Evolutionary conservation across 73 alveolate species (phyloP).

Genomic region (Paramecium primaurelia): DNA sequence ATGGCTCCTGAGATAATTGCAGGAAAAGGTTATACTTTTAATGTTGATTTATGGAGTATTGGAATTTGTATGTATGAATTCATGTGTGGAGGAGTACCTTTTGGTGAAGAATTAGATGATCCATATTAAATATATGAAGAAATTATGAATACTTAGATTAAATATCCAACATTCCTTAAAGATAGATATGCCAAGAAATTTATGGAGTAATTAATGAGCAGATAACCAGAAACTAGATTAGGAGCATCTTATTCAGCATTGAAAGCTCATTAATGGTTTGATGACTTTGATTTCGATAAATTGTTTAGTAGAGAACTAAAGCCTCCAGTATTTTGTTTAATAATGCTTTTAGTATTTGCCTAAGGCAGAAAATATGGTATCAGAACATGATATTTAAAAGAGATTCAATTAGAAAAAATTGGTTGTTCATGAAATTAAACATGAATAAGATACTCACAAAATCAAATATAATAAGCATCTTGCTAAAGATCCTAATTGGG

Average conservation of each 20-base stretch:
- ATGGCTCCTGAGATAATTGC: conserved; percentile 79
- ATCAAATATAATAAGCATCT: neutral
- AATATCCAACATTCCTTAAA: conserved; percentile 37
- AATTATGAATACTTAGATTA: conserved; percentile 54
- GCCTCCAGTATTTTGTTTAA: conserved; percentile 30
- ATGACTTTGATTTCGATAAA: conserved; percentile 57
- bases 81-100: conserved; percentile 81
- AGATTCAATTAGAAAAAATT: neutral
- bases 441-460: neutral
- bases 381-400: neutral
- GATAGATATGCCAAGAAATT: conserved; percentile 48
- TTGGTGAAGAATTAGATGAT: conserved; percentile 72
- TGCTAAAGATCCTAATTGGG: conserved; percentile 58
- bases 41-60: conserved; percentile 64
- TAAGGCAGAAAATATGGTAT: neutral
- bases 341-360: neutral
- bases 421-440: neutral
- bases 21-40: conserved; percentile 67
- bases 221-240: conserved; percentile 53
- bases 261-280: conserved; percentile 62
- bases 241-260: conserved; percentile 57
- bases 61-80: conserved; percentile 74
- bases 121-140: conserved; percentile 73
- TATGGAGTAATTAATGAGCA: conserved; percentile 37
- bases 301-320: conserved; percentile 22